Conservation (phyloP, 1,139 yeast genomes). For the Lodderomyces orthopsilosis region DNA sequence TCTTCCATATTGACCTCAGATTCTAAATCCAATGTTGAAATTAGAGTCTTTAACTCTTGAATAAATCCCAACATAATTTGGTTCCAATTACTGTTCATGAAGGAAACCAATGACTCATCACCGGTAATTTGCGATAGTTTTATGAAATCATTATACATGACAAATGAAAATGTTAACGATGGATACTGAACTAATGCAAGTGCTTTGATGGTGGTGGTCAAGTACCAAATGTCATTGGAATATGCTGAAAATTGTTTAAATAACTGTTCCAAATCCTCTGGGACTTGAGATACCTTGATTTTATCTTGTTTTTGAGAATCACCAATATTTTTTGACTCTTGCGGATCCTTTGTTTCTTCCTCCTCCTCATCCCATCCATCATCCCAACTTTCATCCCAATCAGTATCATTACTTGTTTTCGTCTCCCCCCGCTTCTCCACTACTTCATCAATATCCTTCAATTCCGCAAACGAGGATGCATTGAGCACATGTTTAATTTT, state of each 20-base stretch:
- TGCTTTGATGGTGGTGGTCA: slow-evolving; percentile 29
- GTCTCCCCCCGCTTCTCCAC: slow-evolving; percentile 3
- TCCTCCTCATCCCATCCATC: slow-evolving; percentile 24
- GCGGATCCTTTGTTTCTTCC: slow-evolving; percentile 2
- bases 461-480: slow-evolving; percentile 13
- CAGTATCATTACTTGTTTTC: slow-evolving; percentile 10
- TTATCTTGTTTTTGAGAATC: background rate
- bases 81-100: slow-evolving; percentile 21
- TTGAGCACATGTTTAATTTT: slow-evolving; percentile 20
- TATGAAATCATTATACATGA: slow-evolving; percentile 36
- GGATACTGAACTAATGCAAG: slow-evolving; percentile 36
- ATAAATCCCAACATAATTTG: slow-evolving; percentile 22
- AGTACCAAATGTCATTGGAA: slow-evolving; percentile 11
- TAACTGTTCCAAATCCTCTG: slow-evolving; percentile 20
- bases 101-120: slow-evolving; percentile 17
- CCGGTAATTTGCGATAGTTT: slow-evolving; percentile 18
- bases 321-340: background rate
- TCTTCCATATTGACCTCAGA: slow-evolving; percentile 9
- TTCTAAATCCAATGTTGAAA: slow-evolving; percentile 18
- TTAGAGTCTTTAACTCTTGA: slow-evolving; percentile 19
- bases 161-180: slow-evolving; percentile 27
- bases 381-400: slow-evolving; percentile 25
- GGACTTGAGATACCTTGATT: slow-evolving; percentile 19
- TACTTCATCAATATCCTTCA: slow-evolving; percentile 11
- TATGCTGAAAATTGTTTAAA: slow-evolving; percentile 21